Conservation (phyloP, 257 asterid species). For the Scutellaria barbata region DNA sequence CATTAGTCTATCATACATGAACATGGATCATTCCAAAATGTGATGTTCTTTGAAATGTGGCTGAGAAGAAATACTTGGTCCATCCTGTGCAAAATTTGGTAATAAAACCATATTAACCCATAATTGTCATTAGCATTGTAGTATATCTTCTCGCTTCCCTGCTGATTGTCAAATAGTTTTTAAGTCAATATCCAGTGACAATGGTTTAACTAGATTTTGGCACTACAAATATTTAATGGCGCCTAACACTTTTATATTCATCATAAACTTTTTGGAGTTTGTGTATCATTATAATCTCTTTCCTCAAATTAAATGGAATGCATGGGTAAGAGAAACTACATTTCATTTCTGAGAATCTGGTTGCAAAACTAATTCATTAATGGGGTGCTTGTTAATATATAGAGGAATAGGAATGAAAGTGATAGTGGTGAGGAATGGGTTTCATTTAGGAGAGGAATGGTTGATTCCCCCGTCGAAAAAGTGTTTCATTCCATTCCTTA, state of each 20-base stretch:
- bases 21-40: slow-evolving; percentile 1
- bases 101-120: not conserved
- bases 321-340: not conserved
- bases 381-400: too few species aligned
- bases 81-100: too few species aligned
- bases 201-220: not conserved
- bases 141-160: not conserved
- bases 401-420: too few species aligned
- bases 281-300: too few species aligned
- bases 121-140: not conserved
- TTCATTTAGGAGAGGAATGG: too few species aligned
- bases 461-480: too few species aligned
- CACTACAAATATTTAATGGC: not conserved
- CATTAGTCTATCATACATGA: not conserved
- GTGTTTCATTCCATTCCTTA: too few species aligned
- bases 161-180: not conserved
- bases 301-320: too few species aligned
- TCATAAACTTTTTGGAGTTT: too few species aligned
- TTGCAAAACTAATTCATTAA: not conserved
- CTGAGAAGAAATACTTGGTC: not conserved
- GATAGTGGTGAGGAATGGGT: too few species aligned
- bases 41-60: not conserved
- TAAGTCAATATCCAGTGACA: not conserved
- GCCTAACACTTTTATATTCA: too few species aligned
- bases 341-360: not conserved